phyloP scores from a whole-genome alignment of 768 basidiomycete genomes.

The Rhodocollybia butyracea region DNA sequence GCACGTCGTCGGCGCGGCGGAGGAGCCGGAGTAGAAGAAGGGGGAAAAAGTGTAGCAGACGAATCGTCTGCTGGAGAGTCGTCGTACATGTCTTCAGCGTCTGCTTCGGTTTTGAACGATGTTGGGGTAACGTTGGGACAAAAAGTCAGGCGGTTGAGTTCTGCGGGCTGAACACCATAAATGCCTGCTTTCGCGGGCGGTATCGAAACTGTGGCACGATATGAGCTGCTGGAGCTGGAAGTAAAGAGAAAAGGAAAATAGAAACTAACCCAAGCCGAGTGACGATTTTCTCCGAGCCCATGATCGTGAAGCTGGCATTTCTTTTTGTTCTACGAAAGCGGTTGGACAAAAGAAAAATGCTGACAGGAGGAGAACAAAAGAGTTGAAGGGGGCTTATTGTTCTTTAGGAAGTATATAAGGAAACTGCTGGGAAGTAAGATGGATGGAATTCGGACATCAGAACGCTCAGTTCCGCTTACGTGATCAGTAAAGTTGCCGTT shows the following conservation, averaged over 20 bases:
- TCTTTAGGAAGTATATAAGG: conserved; percentile 6
- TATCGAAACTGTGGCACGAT: neutral
- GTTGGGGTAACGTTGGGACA: conserved; percentile 60
- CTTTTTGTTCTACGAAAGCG: conserved; percentile 3
- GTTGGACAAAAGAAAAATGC: conserved; percentile 2
- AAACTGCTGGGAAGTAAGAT: neutral
- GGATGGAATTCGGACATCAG: neutral
- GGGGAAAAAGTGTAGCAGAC: conserved; percentile 44
- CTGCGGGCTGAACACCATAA: neutral
- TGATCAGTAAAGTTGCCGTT: neutral
- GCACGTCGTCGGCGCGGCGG: conserved; percentile 41
- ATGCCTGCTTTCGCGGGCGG: conserved; percentile 5
- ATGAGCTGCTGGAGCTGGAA: neutral
- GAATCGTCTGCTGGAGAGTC: conserved; percentile 27
- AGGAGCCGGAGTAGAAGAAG: conserved; percentile 36
- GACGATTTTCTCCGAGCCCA: conserved; percentile 6
- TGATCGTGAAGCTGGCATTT: conserved; percentile 4
- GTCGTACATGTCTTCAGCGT: conserved; percentile 13
- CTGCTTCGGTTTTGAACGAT: conserved; percentile 40
- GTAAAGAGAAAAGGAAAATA: neutral
- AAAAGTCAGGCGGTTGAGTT: conserved; percentile 39
- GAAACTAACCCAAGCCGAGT: conserved; percentile 2
- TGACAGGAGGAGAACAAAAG: conserved; percentile 4
- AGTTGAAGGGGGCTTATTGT: conserved; percentile 2
- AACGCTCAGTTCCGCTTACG: neutral